Percentiles rank a stretch among this genome's conserved stretches.
Evolutionary conservation across 257 asterid genomes (phyloP).

Genomic region (Solanum clarkiae): DNA sequence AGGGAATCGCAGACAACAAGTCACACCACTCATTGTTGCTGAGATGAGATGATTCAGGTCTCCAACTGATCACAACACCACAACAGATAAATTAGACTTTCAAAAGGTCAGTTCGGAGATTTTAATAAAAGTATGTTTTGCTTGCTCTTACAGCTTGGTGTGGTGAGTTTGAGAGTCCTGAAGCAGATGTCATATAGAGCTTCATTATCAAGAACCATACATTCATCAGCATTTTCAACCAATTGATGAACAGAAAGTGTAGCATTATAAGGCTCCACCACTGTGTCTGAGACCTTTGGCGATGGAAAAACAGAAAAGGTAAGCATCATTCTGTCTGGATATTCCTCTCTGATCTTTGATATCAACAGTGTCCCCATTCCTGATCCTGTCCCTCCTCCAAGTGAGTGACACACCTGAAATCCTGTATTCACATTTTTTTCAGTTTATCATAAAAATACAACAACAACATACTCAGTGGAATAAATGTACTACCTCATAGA

Average conservation of each 20-base stretch:
- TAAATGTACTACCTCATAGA: too few relatives aligned
- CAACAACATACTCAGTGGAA: too few relatives aligned
- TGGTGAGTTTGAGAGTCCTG: slow-evolving; percentile 16
- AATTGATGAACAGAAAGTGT: slow-evolving; percentile 20
- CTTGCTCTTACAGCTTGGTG: slow-evolving; percentile 12
- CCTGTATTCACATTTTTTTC: neutral
- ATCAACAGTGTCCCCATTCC: slow-evolving; percentile 16
- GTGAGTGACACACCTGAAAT: slow-evolving; percentile 17
- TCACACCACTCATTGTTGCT: slow-evolving; percentile 20
- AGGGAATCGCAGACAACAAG: slow-evolving; percentile 16
- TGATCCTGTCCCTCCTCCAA: slow-evolving; percentile 21
- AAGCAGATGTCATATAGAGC: slow-evolving; percentile 19
- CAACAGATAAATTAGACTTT: neutral
- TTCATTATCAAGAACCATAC: slow-evolving; percentile 20
- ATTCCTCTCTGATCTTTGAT: slow-evolving; percentile 18
- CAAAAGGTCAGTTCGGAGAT: neutral
- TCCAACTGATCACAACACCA: slow-evolving; percentile 10
- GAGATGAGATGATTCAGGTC: slow-evolving; percentile 20
- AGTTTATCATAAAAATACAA: neutral
- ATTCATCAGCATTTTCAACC: slow-evolving; percentile 20
- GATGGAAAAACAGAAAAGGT: slow-evolving; percentile 21
- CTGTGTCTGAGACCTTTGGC: slow-evolving; percentile 19
- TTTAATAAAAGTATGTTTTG: neutral
- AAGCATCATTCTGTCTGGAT: slow-evolving; percentile 21
- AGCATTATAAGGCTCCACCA: slow-evolving; percentile 20